Base-by-base conservation (phyloP, 495 filamentous ascomycete genomes). In the Penicillium paxilli region DNA sequence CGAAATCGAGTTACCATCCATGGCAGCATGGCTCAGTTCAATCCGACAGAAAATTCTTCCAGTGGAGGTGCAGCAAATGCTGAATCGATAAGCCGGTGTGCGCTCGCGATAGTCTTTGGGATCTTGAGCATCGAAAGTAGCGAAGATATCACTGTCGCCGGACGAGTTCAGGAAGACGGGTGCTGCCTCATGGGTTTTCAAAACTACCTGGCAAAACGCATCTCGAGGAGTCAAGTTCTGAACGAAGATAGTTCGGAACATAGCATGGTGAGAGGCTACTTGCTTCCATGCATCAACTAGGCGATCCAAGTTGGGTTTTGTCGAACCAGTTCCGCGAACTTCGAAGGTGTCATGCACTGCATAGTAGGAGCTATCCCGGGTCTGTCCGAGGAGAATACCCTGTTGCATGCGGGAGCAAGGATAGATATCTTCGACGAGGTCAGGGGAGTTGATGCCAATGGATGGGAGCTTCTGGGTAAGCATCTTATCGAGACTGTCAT, bases 351-450 rank as follows among this genome's bases (percentile, higher is more conserved):
- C 80, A 48, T 84, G 76, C 4, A 83, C 74, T 16, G 81, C 81
- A 58, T 87, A 89, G 37, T 81, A 73, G 5, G 79, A 80, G 10
- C 75, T 76, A 37, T 83, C 70, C 24, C 82, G 71, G 22, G 78
- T 70, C 10, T 81, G 82, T 47, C 82, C 83, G 30, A 87, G 78
- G 8, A 90, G 59, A 19, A 90, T 80, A 26, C 80, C 85, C 57
- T 87, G 80, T 57, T 91, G 87, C 62, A 87, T 84, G 2, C 80
- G 79, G 7, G 86, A 85, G 51, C 82, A 86, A 3, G 85, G 85
- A 53, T 88, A 89, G 19, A 80, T 78, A 49, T 85, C 81, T 61
- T 90, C 81, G 5, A 83, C 55, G 14, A 72, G 52, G 5, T 69
- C 65, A 3, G 74, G 23, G 5, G 72, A 70, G 0, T 51, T 41